Evolutionary conservation across 257 asterid genomes (phyloP).

Genomic region (Plectranthus barbatus): DNA sequence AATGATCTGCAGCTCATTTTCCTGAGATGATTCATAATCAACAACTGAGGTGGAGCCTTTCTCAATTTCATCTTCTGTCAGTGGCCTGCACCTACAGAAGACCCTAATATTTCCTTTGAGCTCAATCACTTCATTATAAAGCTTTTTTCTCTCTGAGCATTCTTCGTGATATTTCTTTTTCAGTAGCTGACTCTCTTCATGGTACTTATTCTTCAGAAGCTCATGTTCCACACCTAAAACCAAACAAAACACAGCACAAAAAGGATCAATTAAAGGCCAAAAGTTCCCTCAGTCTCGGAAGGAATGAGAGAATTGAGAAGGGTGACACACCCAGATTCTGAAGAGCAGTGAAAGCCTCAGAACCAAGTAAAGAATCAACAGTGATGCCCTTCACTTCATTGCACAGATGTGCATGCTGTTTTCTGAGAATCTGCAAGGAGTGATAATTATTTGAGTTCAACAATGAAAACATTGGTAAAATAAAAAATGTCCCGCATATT

Average conservation of each 20-base stretch:
- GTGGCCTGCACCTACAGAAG: slow-evolving; percentile 93
- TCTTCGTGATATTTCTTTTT: slow-evolving; percentile 71
- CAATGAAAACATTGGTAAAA: background rate
- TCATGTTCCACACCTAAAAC: slow-evolving; percentile 57
- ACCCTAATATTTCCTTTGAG: slow-evolving; percentile 94
- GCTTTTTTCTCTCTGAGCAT: slow-evolving; percentile 57
- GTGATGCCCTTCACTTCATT: slow-evolving; percentile 57
- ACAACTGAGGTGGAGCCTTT: slow-evolving; percentile 58
- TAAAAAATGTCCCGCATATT: background rate
- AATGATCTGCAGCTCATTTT: slow-evolving; percentile 69
- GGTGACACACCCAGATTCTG: slow-evolving; percentile 54
- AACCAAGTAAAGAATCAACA: slow-evolving; percentile 46
- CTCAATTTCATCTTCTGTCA: slow-evolving; percentile 62
- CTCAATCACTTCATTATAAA: slow-evolving; percentile 86
- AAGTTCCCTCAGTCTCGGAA: background rate
- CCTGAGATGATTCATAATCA: slow-evolving; percentile 67
- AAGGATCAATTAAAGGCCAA: background rate
- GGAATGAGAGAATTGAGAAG: background rate
- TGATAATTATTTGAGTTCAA: background rate
- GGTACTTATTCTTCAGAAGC: slow-evolving; percentile 41
- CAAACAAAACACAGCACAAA: background rate
- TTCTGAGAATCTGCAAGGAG: slow-evolving; percentile 32
- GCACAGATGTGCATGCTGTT: slow-evolving; percentile 43
- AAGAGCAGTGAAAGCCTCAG: slow-evolving; percentile 45
- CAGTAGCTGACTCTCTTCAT: slow-evolving; percentile 47